These are phyloP conservation scores for Cavenderia fasciculata DNA, from an alignment of 78 protist species.

Conservation along the genomic window DNA sequence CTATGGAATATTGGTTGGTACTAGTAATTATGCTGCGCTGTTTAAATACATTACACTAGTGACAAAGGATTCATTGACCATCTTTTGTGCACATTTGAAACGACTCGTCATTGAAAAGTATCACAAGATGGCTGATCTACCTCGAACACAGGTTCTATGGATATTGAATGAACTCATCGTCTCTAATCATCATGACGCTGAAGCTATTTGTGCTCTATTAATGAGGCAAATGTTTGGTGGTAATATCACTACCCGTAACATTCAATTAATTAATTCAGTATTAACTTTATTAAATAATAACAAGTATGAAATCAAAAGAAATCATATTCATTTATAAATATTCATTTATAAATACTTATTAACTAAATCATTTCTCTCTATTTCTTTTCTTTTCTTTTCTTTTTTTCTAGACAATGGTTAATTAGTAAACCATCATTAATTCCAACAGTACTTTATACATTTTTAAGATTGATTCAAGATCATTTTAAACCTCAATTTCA, in stretches of 20 bases:
- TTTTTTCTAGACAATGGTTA: slow-evolving; percentile 8
- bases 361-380: too few relatives aligned
- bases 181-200: slow-evolving; percentile 50
- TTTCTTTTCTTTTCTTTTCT: neutral
- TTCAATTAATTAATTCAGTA: slow-evolving; percentile 15
- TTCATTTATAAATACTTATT: neutral
- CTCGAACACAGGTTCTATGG: slow-evolving; percentile 66
- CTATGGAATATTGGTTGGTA: slow-evolving; percentile 17
- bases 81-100: slow-evolving; percentile 36
- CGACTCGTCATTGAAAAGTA: slow-evolving; percentile 34
- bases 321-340: neutral
- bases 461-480: slow-evolving; percentile 66
- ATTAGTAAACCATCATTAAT: slow-evolving; percentile 34
- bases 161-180: slow-evolving; percentile 17
- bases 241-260: slow-evolving; percentile 17
- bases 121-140: slow-evolving; percentile 54
- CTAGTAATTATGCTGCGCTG: neutral
- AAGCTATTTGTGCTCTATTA: slow-evolving; percentile 24
- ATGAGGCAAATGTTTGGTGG: slow-evolving; percentile 71
- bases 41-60: slow-evolving; percentile 21
- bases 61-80: slow-evolving; percentile 33
- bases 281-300: slow-evolving; percentile 18
- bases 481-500: slow-evolving; percentile 40
- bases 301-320: neutral
- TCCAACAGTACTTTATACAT: slow-evolving; percentile 55